These are phyloP conservation scores for Telopea speciosissima DNA, from an alignment of 177 flowering plant species.

Conservation along the genomic window DNA sequence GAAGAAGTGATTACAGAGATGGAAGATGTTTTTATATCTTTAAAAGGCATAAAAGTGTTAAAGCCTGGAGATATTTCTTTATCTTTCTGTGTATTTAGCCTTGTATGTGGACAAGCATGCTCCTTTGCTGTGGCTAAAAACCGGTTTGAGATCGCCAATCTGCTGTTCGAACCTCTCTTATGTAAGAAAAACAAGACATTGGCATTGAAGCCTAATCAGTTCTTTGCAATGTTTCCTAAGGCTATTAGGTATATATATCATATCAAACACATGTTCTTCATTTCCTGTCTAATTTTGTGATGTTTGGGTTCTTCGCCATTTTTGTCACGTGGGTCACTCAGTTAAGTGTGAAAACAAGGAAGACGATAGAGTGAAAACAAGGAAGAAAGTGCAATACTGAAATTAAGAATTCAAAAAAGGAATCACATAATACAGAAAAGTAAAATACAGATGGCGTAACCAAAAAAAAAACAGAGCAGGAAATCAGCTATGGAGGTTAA, in stretches of 20 bases:
- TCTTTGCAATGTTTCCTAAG: slow-evolving; percentile 45
- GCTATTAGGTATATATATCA: not conserved
- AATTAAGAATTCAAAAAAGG: too few species aligned
- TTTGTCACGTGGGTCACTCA: not conserved
- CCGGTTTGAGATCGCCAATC: slow-evolving; percentile 67
- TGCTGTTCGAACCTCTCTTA: slow-evolving; percentile 54
- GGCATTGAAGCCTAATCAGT: slow-evolving; percentile 68
- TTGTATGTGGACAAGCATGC: slow-evolving; percentile 59
- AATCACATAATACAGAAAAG: too few species aligned
- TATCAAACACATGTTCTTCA: not conserved
- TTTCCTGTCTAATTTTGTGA: not conserved
- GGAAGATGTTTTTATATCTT: slow-evolving; percentile 75
- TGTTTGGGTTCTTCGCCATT: not conserved
- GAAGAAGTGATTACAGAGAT: slow-evolving; percentile 64
- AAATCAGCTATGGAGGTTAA: too few species aligned
- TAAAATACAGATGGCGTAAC: too few species aligned
- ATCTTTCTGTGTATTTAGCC: slow-evolving; percentile 20
- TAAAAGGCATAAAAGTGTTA: slow-evolving; percentile 30
- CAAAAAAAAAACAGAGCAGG: too few species aligned
- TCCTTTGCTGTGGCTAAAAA: slow-evolving; percentile 56
- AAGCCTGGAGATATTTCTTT: too few species aligned
- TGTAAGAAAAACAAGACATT: slow-evolving; percentile 67
- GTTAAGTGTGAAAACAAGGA: too few species aligned
- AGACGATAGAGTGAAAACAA: too few species aligned
- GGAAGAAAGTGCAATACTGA: too few species aligned